Evolutionary conservation across 352 stramenopile species (phyloP), one percentile per base, ranked within the genome.

Genomic region (Globisporangium camurandrum): DNA sequence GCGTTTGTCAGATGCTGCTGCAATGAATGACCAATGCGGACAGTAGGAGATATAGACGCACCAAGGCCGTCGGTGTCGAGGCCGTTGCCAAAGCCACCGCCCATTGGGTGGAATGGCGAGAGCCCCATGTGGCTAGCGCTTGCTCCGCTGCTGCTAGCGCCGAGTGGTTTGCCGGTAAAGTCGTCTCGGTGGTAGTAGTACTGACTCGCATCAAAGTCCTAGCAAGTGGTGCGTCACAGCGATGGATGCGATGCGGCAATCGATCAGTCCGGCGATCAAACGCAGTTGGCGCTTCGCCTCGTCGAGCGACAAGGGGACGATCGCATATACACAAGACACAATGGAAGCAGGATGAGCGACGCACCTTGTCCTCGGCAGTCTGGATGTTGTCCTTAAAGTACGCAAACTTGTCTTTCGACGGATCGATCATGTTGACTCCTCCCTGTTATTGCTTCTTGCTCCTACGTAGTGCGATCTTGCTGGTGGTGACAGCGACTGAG

Each of bases 381-480:
- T 93, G 81, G 61, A 93, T 89, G 57, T 93, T 93, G 61, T 93
- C 78, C 66, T 93, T 93, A 59, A 93, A 93, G 65, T 93, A 93
- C 1, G 81, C 81, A 56, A 93, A 85, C 59, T 90, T 90, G 68
- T 93, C 81, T 56, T 93, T 93, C 23, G 77, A 93, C 47, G 81
- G 81, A 56, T 93, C 81, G 52, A 93, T 88, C 79, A 90, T 90
- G 9, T 24, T 42, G 33, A 16, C 30, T 12, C 14, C 8, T 34
- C 30, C 30, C 30, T 12, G 8, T 34, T 16, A 8, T 8, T 34
- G 9, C 30, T 8, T 34, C 14, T 12, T 34, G 30, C 30, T 34
- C 8, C 30, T 34, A 12, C 30, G 30, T 34, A n/a, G n/a, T n/a
- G n/a, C n/a, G n/a, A n/a, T n/a, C n/a, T n/a, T n/a, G n/a, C n/a